These are phyloP conservation scores for Kwoniella sp. DNA, from an alignment of 768 basidiomycete species.

Conservation along the genomic window DNA sequence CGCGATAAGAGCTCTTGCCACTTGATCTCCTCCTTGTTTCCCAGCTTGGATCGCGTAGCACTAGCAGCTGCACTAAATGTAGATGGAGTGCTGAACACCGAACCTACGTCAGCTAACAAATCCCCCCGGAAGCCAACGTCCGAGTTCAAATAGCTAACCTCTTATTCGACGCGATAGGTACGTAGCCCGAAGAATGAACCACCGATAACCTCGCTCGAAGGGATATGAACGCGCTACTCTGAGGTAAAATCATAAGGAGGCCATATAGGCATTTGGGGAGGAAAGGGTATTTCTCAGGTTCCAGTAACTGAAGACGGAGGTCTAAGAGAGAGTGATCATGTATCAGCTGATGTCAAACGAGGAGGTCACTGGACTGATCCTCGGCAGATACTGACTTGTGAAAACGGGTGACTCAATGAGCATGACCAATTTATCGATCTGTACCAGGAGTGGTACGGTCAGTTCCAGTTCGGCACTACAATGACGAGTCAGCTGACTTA, in stretches of 20 bases:
- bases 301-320: conserved; percentile 83
- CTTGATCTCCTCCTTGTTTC: conserved; percentile 85
- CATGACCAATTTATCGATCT: conserved; percentile 96
- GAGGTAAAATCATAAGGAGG: conserved; percentile 91
- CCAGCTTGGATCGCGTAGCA: conserved; percentile 71
- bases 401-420: conserved; percentile 98
- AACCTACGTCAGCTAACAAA: neutral
- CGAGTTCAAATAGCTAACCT: conserved; percentile 61
- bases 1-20: conserved; percentile 89
- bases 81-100: conserved; percentile 5
- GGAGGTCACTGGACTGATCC: neutral
- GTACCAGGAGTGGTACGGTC: conserved; percentile 89
- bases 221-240: conserved; percentile 94
- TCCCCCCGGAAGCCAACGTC: neutral
- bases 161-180: conserved; percentile 79
- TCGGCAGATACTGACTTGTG: conserved; percentile 72
- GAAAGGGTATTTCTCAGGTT: conserved; percentile 94
- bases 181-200: conserved; percentile 90
- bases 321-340: conserved; percentile 38
- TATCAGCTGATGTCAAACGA: neutral
- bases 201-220: conserved; percentile 90
- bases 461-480: conserved; percentile 91
- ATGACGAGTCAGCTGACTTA: conserved; percentile 11
- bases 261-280: conserved; percentile 98
- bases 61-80: conserved; percentile 36